These are phyloP conservation scores for Termitomyces sp. DNA, from an alignment of 1,284 basidiomycete species.

Conservation along the genomic window DNA sequence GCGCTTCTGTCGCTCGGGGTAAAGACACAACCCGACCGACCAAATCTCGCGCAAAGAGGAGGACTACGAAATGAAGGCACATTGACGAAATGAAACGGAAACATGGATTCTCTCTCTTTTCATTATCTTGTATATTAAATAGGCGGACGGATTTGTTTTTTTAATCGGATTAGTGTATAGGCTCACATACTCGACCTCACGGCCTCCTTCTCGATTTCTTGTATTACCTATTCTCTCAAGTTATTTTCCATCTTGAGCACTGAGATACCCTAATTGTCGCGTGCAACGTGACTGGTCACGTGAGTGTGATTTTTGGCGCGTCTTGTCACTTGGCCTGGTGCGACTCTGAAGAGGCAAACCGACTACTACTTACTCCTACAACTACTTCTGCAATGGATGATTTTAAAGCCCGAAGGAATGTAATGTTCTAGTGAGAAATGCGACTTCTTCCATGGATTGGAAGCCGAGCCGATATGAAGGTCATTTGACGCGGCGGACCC, in stretches of 20 bases:
- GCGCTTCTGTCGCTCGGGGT: conserved; percentile 1
- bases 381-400: neutral
- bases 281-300: conserved; percentile 19
- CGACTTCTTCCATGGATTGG: conserved; percentile 2
- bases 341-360: neutral
- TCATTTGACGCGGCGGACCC: conserved; percentile 3
- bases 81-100: neutral
- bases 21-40: conserved; percentile 3
- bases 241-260: neutral
- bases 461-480: conserved; percentile 1
- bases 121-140: conserved; percentile 1
- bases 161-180: conserved; percentile 3
- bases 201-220: conserved; percentile 4
- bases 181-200: neutral
- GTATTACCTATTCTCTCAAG: conserved; percentile 5
- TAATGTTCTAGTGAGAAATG: neutral
- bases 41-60: conserved; percentile 11
- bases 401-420: neutral
- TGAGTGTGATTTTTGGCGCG: conserved; percentile 21
- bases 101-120: conserved; percentile 11
- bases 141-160: neutral
- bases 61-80: conserved; percentile 11
- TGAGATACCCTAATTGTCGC: conserved; percentile 12
- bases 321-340: conserved; percentile 5
- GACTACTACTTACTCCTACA: neutral